Percentiles rank a stretch among this genome's conserved stretches.
Evolutionary conservation across 2,329 filamentous ascomycete species (phyloP).

Genomic region (Calonectria naviculata): DNA sequence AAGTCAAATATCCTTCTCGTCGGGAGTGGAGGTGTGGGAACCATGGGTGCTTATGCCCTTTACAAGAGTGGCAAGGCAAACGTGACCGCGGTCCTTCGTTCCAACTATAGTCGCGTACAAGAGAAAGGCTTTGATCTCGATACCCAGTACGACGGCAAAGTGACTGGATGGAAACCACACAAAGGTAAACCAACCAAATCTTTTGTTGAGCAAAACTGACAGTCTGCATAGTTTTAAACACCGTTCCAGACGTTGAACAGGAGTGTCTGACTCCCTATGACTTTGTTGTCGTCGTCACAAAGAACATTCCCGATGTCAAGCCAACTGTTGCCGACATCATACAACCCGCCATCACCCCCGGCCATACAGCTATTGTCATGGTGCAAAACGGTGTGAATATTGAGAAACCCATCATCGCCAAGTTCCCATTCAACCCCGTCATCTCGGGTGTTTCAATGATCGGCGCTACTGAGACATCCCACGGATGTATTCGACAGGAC

Average conservation of each 20-base stretch:
- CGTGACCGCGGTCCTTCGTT: neutral
- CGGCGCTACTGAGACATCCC: slow-evolving; percentile 52
- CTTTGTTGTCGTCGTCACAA: slow-evolving; percentile 67
- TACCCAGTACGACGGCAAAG: no score
- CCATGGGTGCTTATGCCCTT: neutral
- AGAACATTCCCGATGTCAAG: slow-evolving; percentile 65
- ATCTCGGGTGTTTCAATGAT: slow-evolving; percentile 65
- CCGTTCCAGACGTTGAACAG: neutral
- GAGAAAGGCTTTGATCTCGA: no score
- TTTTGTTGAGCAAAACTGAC: no score
- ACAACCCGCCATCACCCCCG: slow-evolving; percentile 59
- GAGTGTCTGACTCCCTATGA: slow-evolving; percentile 53
- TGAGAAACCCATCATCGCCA: slow-evolving; percentile 60
- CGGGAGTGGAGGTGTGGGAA: neutral
- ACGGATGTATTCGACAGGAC: neutral
- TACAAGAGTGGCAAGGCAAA: neutral
- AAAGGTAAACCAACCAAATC: neutral
- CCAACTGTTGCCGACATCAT: slow-evolving; percentile 61
- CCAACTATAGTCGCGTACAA: neutral
- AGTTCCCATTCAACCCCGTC: slow-evolving; percentile 62
- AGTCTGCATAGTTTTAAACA: neutral
- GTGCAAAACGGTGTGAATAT: slow-evolving; percentile 73
- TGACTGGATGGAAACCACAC: no score
- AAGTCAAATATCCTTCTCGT: neutral
- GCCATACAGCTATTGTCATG: slow-evolving; percentile 63